Conservation (phyloP, 768 basidiomycete species). For the Trametes cinnabarina region DNA sequence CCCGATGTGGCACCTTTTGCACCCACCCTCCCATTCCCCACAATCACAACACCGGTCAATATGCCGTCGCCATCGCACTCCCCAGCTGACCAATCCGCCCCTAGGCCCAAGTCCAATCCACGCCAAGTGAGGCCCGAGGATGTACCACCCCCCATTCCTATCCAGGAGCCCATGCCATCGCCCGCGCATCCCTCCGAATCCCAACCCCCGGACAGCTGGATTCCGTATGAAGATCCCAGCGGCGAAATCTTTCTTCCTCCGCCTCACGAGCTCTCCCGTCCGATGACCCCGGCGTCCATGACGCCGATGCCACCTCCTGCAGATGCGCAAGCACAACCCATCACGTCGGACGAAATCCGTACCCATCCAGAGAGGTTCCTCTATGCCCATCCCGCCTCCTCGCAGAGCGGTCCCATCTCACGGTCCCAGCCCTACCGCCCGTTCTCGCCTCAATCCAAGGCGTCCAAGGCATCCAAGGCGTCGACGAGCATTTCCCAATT, state of each 20-base stretch:
- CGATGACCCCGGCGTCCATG: slow-evolving; percentile 18
- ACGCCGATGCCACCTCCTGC: slow-evolving; percentile 1
- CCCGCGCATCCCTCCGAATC: slow-evolving; percentile 38
- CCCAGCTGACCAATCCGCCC: slow-evolving; percentile 33
- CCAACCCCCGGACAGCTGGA: slow-evolving; percentile 61
- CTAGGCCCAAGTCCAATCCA: slow-evolving; percentile 33
- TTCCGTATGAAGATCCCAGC: slow-evolving; percentile 46
- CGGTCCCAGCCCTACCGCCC: slow-evolving; percentile 1
- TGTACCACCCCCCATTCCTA: slow-evolving; percentile 24
- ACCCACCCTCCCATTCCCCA: slow-evolving; percentile 22
- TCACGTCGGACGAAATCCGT: background rate
- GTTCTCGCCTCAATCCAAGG: slow-evolving; percentile 26
- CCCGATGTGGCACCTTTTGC: slow-evolving; percentile 22
- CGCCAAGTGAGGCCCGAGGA: slow-evolving; percentile 1
- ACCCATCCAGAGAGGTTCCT: slow-evolving; percentile 18
- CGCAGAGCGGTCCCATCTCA: slow-evolving; percentile 1
- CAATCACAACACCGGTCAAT: slow-evolving; percentile 22
- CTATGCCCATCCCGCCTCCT: background rate
- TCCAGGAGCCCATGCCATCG: slow-evolving; percentile 39
- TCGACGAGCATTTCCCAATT: slow-evolving; percentile 30
- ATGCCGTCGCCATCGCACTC: slow-evolving; percentile 21
- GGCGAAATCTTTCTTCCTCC: slow-evolving; percentile 54
- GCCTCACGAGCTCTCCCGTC: slow-evolving; percentile 49
- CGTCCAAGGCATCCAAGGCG: slow-evolving; percentile 29
- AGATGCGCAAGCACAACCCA: slow-evolving; percentile 1